Percentiles rank a stretch among this genome's conserved stretches.
Conservation (phyloP, 2,329 filamentous ascomycete species). For the Penicillium sp. region DNA sequence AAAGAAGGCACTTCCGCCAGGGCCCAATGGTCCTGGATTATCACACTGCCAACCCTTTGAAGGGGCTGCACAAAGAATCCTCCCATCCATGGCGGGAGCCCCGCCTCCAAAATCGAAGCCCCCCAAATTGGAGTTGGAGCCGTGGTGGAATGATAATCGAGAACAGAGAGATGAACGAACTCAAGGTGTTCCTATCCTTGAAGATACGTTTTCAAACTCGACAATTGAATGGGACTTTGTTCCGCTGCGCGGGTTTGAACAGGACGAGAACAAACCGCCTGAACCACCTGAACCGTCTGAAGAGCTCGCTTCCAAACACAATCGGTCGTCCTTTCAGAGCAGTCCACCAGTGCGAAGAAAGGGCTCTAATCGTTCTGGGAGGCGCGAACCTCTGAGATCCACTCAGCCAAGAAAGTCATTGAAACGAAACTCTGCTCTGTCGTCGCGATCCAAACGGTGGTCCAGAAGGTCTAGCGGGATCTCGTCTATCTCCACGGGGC, state of each 20-base stretch:
- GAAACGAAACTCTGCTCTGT: conserved; percentile 42
- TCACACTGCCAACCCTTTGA: conserved; percentile 34
- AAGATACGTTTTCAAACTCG: conserved; percentile 33
- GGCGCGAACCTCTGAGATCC: conserved; percentile 41
- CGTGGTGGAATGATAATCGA: conserved; percentile 37
- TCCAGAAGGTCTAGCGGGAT: conserved; percentile 47
- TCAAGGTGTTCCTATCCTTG: conserved; percentile 27
- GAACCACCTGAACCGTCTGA: conserved; percentile 12
- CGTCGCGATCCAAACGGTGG: conserved; percentile 41
- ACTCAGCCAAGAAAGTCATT: conserved; percentile 42
- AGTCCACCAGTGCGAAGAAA: conserved; percentile 36
- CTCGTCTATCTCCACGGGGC: conserved; percentile 41
- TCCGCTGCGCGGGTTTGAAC: conserved; percentile 28
- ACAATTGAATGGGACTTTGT: conserved; percentile 37
- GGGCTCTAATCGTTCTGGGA: conserved; percentile 35
- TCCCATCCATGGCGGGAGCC: conserved; percentile 29
- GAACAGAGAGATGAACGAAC: conserved; percentile 28
- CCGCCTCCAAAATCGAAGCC: conserved; percentile 35
- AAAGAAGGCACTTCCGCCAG: conserved; percentile 32
- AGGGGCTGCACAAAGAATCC: conserved; percentile 26
- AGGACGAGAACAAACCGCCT: conserved; percentile 29
- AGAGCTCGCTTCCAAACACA: conserved; percentile 27
- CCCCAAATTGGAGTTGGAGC: conserved; percentile 41
- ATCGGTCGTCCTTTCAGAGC: conserved; percentile 35
- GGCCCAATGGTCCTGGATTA: conserved; percentile 28